These are phyloP conservation scores for Rutstroemia sydowiana DNA, from an alignment of 2,329 filamentous ascomycete species.

Conservation along the genomic window DNA sequence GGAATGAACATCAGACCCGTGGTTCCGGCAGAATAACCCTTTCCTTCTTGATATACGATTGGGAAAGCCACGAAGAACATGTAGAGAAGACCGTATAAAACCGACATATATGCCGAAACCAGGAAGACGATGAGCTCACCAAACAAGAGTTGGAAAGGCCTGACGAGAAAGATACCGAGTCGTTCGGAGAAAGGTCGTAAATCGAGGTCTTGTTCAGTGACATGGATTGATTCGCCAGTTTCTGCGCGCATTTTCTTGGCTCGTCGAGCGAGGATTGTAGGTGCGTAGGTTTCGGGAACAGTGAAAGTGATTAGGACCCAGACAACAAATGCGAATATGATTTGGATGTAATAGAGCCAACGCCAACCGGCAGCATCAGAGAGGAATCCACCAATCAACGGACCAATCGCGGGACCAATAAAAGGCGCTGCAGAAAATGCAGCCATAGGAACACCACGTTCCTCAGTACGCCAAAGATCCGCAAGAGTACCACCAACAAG, in stretches of 20 bases:
- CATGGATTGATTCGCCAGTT: conserved; percentile 59
- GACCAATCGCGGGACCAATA: conserved; percentile 70
- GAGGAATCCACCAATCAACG: conserved; percentile 70
- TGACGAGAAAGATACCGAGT: conserved; percentile 65
- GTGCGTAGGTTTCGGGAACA: conserved; percentile 84
- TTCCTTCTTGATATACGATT: conserved; percentile 64
- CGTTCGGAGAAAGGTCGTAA: conserved; percentile 60
- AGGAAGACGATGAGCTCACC: conserved; percentile 78
- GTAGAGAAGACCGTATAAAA: conserved; percentile 54
- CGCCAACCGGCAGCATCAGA: conserved; percentile 65
- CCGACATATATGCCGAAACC: conserved; percentile 73
- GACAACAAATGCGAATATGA: conserved; percentile 63
- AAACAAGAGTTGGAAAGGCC: conserved; percentile 82
- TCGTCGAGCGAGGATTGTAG: conserved; percentile 63
- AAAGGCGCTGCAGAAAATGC: conserved; percentile 79
- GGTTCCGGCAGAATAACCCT: conserved; percentile 65
- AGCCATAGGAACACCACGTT: conserved; percentile 81
- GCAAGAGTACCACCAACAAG: conserved; percentile 76
- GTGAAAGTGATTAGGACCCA: conserved; percentile 78
- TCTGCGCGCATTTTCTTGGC: conserved; percentile 65
- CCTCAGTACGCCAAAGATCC: conserved; percentile 78
- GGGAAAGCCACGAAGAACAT: conserved; percentile 47
- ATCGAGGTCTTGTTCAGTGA: conserved; percentile 78
- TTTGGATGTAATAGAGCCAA: conserved; percentile 82
- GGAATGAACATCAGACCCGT: conserved; percentile 87